Evolutionary conservation across 768 basidiomycete species (phyloP), one percentile per base, ranked within the genome.

Genomic region (Mycena latifolia): DNA sequence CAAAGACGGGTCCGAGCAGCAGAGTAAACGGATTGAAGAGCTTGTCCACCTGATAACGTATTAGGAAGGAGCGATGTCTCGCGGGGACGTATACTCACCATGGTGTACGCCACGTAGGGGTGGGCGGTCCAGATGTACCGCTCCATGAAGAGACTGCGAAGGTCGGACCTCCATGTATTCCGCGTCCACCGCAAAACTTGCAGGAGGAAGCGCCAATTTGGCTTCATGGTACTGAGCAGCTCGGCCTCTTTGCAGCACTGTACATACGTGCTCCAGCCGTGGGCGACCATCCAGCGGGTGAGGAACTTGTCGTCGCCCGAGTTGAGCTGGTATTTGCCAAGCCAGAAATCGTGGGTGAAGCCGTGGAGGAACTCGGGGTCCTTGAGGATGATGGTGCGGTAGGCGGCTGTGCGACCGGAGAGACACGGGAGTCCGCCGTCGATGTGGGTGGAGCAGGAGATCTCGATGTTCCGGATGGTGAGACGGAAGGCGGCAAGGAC

Each of bases 201-300:
- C 80, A 96, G 95, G 78, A 96, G 80, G 81, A 97, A 97, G 56
- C 93, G 85, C 95, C 95, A 97, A 79, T 97, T 94, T 28, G 94
- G 94, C 79, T 97, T 97, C 95, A 96, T 98, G 55, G 95, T 96
- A 75, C 90, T 92, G 65, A 95, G 80, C 17, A 96, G 81, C 79
- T 96, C 95, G 17, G 89, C 91, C 79, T 94, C 92, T 75, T 86
- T 88, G 82, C 92, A 95, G 75, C 87, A 88, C 75, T 95, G 94
- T 33, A 96, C 93, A 76, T 94, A 96, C n/a, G 94, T 96, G 76
- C 85, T 91, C 95, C 96, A 97, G 18, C 95, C 94, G 73, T 96
- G 95, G 74, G 89, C 90, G 65, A 97, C 95, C 93, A 96, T 95
- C 95, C 96, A 97, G 48, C 95, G 83, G 20, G 96, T 98, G 75